Evolutionary conservation across 2,329 filamentous ascomycete species (phyloP).

Genomic region (Fusarium odoratissimum): DNA sequence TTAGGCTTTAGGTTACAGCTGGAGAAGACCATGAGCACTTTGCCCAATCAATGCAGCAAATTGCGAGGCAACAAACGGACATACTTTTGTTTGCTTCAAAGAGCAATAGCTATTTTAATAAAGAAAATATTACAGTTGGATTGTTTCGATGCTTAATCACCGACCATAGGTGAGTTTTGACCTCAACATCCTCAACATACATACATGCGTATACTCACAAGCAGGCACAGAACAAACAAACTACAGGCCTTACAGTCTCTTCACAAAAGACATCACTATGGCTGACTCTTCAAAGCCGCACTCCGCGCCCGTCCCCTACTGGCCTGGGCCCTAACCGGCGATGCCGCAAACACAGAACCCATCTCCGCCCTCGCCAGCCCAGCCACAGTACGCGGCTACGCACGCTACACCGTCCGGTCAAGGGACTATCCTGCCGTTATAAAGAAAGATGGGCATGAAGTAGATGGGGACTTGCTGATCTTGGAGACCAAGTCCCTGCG

Average conservation of each 20-base stretch:
- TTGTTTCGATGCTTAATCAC: rapidly evolving
- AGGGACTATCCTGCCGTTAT: constrained; percentile 45
- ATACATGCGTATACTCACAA: rapidly evolving
- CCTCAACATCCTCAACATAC: rapidly evolving
- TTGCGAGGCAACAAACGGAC: rapidly evolving
- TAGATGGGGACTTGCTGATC: constrained; percentile 44
- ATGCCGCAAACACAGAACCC: constrained; percentile 30
- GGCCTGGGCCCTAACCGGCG: constrained; percentile 46
- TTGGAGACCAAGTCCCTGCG: constrained; percentile 42
- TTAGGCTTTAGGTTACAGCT: too few species aligned
- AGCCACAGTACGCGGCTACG: constrained; percentile 30
- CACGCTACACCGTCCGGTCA: constrained; percentile 18
- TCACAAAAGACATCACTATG: neutral
- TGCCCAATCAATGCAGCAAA: rapidly evolving
- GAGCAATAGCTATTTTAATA: rapidly evolving
- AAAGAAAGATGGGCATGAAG: neutral
- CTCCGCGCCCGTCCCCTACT: constrained; percentile 3
- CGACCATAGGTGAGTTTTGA: rapidly evolving
- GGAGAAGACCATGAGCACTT: rapidly evolving
- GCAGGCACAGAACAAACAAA: neutral
- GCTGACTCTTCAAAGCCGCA: neutral
- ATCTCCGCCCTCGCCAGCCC: constrained; percentile 2
- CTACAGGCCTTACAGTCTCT: neutral
- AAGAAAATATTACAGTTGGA: rapidly evolving
- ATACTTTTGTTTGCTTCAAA: neutral